Base-by-base conservation (phyloP, 768 basidiomycete species). In the Phaeolepiota aurea region DNA sequence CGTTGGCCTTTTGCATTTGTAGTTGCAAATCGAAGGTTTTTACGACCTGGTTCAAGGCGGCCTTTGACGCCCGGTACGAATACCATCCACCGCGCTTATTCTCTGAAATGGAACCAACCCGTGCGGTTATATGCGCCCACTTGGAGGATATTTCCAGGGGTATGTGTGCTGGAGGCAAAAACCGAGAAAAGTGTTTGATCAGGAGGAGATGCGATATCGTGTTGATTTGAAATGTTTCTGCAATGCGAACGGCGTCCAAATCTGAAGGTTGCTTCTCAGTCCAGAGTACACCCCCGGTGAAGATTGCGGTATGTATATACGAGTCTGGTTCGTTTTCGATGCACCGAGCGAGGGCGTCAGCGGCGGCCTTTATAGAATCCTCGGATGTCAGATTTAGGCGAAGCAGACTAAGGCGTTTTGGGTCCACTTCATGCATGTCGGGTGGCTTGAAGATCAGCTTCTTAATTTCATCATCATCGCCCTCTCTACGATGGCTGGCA, bases 11-110 rank as follows among this genome's bases (percentile, higher is more conserved):
- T 47, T 69, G 67, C 57, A 66, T 60, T 49, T 69, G 55, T 23
- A 79, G 57, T 41, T 79, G 66, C 36, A 71, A 46, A 53, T 81
- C 75, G 47, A 77, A 78, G 13, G 76, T 79, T 46, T 71, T 73
- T 52, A 79, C 53, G n/a, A 72, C 67, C 48, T 79, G 77, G 48
- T 81, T 78, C 36, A 81, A 68, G 37, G 77, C 76, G 0, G 77
- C 71, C 53, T 79, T 79, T 38, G 76, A 77, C 14, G 74, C 62
- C 19, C 76, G 72, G 53, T 79, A 79, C 21, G 74, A 77, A 51
- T 72, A 79, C 77, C 77, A 79, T 25, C 76, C 78, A 13, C 77
- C 77, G 16, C 63, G 64, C 18, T 55, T 58, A 51, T 79, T 81
- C 49, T 81, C 77, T 14, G 66, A 63, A 40, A 79, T 68, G 28